phyloP scores from a whole-genome alignment of 805 yeast genomes.

The Spathaspora passalidarum region DNA sequence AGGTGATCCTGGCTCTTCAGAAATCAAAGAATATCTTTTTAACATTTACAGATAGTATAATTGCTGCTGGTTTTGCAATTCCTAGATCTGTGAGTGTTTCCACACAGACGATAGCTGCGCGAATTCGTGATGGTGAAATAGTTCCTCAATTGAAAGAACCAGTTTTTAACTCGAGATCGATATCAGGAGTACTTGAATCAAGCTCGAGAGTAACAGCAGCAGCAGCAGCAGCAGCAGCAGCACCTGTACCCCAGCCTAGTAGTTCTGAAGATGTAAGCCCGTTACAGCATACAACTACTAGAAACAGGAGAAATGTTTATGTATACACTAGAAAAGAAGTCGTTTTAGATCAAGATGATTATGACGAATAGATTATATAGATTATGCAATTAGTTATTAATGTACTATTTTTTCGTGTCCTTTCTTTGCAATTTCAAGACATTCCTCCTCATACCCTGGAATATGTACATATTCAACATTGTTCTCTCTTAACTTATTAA shows the following conservation, averaged over 20 bases:
- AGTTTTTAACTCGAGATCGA: neutral
- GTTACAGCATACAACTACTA: conserved; percentile 1
- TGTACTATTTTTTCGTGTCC: conserved; percentile 52
- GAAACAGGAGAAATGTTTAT: conserved; percentile 31
- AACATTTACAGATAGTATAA: conserved; percentile 49
- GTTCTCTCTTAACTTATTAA: conserved; percentile 45
- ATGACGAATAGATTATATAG: conserved; percentile 18
- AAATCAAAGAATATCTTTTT: conserved; percentile 37
- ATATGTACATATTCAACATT: conserved; percentile 75
- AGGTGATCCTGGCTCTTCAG: conserved; percentile 9
- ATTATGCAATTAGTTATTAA: too few species aligned
- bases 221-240: neutral
- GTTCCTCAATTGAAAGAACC: conserved; percentile 1
- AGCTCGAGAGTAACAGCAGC: neutral
- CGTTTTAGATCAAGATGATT: conserved; percentile 16
- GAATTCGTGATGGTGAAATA: conserved; percentile 5
- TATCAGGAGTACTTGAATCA: neutral
- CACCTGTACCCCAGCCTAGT: neutral
- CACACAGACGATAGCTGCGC: conserved; percentile 12
- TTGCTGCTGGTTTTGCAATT: conserved; percentile 57
- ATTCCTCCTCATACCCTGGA: conserved; percentile 76
- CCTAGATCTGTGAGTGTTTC: conserved; percentile 48
- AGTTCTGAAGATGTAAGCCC: neutral
- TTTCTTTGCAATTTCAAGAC: conserved; percentile 64
- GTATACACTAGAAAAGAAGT: conserved; percentile 39